Evolutionary conservation across 1,284 basidiomycete species (phyloP), one percentile per base, ranked within the genome.

Genomic region (Xerocomus minutiporus): DNA sequence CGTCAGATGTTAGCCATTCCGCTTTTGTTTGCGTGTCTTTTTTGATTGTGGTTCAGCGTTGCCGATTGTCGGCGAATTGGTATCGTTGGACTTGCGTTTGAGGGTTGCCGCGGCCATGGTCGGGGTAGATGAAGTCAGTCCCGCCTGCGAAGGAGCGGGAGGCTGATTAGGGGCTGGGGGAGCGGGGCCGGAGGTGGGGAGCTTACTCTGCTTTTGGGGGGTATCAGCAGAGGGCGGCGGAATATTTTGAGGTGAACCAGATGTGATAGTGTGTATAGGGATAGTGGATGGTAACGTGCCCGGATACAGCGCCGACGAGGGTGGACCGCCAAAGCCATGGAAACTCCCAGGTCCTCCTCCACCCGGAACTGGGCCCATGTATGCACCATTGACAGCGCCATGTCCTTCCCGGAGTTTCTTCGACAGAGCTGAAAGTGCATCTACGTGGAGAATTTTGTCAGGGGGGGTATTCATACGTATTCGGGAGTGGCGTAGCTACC

Each of bases 11-110:
- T 60, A 67, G 39, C 66, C 64, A 39, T 69, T 67, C 59, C 69
- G 69, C 54, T 59, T 71, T 57, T 43, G 66, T 75, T 74, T 67
- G 57, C 83, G 77, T 36, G 75, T 66, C 57, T 79, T 78, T 71
- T 86, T 61, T 38, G 72, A 63, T 20, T 76, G 75, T 52, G 73
- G 71, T 53, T 78, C 79, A 51, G 71, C 64, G 47, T 71, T 73
- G 42, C 73, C 69, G 43, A 75, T 74, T 29, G 77, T 76, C 34
- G 83, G 80, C 28, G 82, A 79, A 28, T 76, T 72, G 35, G 75
- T 70, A 51, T 81, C 80, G 36, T 70, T 72, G 58, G 76, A 73
- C 53, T 87, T 88, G 56, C 86, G 78, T 71, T 89, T 89, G 61
- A 87, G 70, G 41, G 80, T 74, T 51, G 82, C 73, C 61, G 73